These are phyloP conservation scores for Erodium texanum DNA, from an alignment of 441 rosid species.

Conservation along the genomic window DNA sequence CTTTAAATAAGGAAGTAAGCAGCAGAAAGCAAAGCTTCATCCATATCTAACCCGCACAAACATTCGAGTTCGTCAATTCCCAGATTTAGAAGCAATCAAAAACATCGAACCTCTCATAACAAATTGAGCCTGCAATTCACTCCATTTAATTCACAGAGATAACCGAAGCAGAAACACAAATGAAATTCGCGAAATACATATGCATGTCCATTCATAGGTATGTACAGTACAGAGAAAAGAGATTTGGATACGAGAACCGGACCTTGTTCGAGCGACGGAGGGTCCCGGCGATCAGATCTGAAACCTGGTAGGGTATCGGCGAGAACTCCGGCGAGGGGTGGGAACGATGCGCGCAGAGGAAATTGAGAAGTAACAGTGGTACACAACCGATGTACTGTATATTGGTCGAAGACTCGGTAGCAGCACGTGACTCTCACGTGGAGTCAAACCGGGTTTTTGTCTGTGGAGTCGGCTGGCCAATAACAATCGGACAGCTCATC, in stretches of 20 bases:
- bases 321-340: background rate
- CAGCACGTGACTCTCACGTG: conserved; percentile 4
- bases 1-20: background rate
- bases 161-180: background rate
- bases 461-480: background rate
- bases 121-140: background rate
- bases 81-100: background rate
- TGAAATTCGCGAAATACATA: background rate
- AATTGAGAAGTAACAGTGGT: background rate
- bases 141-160: background rate
- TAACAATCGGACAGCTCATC: background rate
- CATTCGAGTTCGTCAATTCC: background rate
- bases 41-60: background rate
- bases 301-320: background rate
- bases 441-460: background rate
- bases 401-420: background rate
- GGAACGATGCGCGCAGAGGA: background rate
- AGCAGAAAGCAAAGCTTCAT: background rate
- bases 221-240: background rate
- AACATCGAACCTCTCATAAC: background rate
- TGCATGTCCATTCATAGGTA: background rate
- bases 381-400: background rate
- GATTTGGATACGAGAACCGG: background rate
- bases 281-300: background rate
- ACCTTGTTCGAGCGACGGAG: background rate